Evolutionary conservation across 2,329 filamentous ascomycete species (phyloP).

Genomic region (Pyrenochaeta sp.): DNA sequence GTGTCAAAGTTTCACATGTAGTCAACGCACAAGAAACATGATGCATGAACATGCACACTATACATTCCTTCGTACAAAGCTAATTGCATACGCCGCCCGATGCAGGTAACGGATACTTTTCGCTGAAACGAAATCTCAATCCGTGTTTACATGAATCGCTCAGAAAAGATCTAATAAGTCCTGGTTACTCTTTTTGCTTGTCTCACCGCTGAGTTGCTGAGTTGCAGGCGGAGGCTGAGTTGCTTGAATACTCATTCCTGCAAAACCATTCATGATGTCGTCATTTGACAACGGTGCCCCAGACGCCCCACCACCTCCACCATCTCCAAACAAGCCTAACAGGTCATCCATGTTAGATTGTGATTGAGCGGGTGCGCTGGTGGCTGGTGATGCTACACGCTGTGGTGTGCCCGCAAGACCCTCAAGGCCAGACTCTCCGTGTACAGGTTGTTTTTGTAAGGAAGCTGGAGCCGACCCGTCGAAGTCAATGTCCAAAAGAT

Average conservation of each 20-base stretch:
- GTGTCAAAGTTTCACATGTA: no score
- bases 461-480: conserved; percentile 93
- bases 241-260: conserved; percentile 74
- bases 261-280: conserved; percentile 81
- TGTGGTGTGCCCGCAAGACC: conserved; percentile 71
- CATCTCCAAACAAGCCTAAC: conserved; percentile 69
- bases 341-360: conserved; percentile 81
- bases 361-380: conserved; percentile 47
- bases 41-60: no score
- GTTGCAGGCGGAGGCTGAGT: conserved; percentile 71
- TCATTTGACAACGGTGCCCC: conserved; percentile 53
- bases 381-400: conserved; percentile 69
- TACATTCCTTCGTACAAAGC: conserved; percentile 22
- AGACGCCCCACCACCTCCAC: conserved; percentile 39
- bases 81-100: conserved; percentile 16
- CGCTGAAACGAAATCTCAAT: conserved; percentile 9
- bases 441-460: conserved; percentile 69
- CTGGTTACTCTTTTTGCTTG: conserved; percentile 64
- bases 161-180: conserved; percentile 65
- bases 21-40: no score
- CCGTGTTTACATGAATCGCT: conserved; percentile 2
- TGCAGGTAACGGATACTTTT: conserved; percentile 22
- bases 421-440: conserved; percentile 59
- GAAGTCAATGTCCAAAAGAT: conserved; percentile 94
- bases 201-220: conserved; percentile 62